Evolutionary conservation across 768 basidiomycete genomes (phyloP).

Genomic region (Lactarius trivialis): DNA sequence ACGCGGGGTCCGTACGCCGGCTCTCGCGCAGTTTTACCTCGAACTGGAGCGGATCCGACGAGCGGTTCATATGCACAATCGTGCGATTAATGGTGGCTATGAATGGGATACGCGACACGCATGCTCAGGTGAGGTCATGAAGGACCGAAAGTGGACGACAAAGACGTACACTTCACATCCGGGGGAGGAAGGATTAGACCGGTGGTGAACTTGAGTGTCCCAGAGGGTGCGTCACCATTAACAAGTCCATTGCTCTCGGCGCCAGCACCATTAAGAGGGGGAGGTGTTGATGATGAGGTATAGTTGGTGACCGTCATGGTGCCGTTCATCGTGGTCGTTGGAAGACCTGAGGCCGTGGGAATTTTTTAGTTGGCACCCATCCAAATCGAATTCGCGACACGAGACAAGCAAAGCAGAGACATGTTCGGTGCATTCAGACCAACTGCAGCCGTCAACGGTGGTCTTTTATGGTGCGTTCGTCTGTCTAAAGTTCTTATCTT

Average conservation of each 20-base stretch:
- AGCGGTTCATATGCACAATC: constrained; percentile 83
- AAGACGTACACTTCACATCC: constrained; percentile 79
- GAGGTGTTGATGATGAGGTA: constrained; percentile 7
- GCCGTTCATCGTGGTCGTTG: constrained; percentile 23
- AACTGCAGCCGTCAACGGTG: constrained; percentile 56
- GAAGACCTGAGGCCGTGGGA: constrained; percentile 19
- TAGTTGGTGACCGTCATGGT: not conserved
- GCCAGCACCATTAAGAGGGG: constrained; percentile 38
- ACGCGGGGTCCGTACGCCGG: constrained; percentile 94
- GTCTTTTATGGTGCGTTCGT: constrained; percentile 73
- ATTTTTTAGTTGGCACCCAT: not conserved
- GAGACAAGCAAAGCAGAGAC: not conserved
- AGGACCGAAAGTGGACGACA: not conserved
- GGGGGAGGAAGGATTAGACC: constrained; percentile 95
- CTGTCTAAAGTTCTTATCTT: not conserved
- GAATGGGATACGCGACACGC: constrained; percentile 1
- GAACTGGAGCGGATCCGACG: constrained; percentile 87
- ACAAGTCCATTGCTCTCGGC: constrained; percentile 37
- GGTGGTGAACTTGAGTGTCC: constrained; percentile 49
- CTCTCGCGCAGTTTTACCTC: constrained; percentile 97
- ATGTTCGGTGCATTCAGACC: constrained; percentile 90
- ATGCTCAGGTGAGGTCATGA: not conserved
- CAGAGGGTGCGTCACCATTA: constrained; percentile 32
- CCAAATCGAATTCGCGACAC: not conserved
- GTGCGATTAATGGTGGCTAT: constrained; percentile 94